Percentiles rank a stretch among this genome's conserved stretches.
These are phyloP conservation scores for Daldinia grandis DNA, from an alignment of 495 filamentous ascomycete genomes.

Conservation along the genomic window DNA sequence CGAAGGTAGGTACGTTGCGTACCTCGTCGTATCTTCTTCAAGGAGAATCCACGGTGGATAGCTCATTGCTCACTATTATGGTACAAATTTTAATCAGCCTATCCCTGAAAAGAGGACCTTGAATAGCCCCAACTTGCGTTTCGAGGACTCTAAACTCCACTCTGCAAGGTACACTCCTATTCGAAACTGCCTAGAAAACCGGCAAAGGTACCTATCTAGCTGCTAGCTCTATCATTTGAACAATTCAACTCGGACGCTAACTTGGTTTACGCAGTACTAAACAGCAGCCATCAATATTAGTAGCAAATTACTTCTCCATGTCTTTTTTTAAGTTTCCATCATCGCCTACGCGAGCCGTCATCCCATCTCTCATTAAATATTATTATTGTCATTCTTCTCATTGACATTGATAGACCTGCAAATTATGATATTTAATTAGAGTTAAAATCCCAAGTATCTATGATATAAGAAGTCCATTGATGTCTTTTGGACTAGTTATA, in stretches of 20 bases:
- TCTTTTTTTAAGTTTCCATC: neutral
- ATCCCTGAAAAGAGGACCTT: conserved; percentile 13
- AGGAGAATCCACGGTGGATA: neutral
- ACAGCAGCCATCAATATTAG: neutral
- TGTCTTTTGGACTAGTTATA: neutral
- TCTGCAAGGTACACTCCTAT: conserved; percentile 39
- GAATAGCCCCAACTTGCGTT: conserved; percentile 20
- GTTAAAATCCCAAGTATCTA: neutral
- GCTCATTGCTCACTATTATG: neutral
- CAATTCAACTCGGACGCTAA: neutral
- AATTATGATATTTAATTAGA: neutral
- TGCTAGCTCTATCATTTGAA: neutral
- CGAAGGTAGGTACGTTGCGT: neutral
- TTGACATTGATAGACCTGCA: neutral
- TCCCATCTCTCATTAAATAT: neutral
- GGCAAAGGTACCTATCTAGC: conserved; percentile 10
- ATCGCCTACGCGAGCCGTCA: neutral
- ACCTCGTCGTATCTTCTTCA: neutral
- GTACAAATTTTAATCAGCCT: conserved; percentile 16
- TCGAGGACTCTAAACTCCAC: conserved; percentile 33
- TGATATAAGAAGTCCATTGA: neutral
- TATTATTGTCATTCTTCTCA: neutral
- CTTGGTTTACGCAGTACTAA: neutral
- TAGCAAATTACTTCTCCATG: neutral
- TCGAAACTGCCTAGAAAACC: conserved; percentile 21